A percentile compares a stretch with the other conserved stretches of the same genome.
These are phyloP conservation scores for Ambrosiella cleistominuta DNA, from an alignment of 2,329 filamentous ascomycete species.

Conservation along the genomic window DNA sequence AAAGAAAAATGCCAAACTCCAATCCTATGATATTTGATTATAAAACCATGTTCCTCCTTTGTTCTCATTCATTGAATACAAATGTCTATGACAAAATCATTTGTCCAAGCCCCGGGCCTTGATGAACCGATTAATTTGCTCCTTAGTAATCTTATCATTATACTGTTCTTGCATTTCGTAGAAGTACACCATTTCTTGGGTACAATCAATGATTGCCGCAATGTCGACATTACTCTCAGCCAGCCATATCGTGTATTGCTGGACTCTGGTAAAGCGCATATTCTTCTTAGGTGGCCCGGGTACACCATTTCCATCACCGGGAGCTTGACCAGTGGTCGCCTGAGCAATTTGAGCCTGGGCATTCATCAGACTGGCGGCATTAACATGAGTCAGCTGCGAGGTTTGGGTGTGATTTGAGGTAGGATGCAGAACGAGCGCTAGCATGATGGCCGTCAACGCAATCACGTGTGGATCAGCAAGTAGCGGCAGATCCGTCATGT, in stretches of 20 bases:
- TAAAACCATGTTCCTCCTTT: not conserved
- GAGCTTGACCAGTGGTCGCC: not conserved
- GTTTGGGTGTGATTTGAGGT: constrained; percentile 14
- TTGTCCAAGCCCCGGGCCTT: constrained; percentile 40
- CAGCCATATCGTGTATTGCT: constrained; percentile 55
- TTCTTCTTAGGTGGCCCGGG: constrained; percentile 7
- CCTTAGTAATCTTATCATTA: constrained; percentile 40
- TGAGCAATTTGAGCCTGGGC: constrained; percentile 3
- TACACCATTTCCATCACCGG: not conserved
- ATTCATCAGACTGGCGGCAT: not conserved
- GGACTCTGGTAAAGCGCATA: constrained; percentile 29
- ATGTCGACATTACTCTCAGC: constrained; percentile 76
- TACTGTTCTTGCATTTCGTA: constrained; percentile 55
- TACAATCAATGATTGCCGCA: constrained; percentile 69
- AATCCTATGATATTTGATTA: not conserved
- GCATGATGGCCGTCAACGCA: constrained; percentile 69
- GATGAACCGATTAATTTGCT: constrained; percentile 41
- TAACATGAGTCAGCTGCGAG: constrained; percentile 19
- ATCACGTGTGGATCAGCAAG: constrained; percentile 74
- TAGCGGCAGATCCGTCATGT: constrained; percentile 78
- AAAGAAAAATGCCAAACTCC: too few relatives aligned
- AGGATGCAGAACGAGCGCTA: constrained; percentile 68
- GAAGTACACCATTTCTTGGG: constrained; percentile 77
- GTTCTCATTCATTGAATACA: not conserved
- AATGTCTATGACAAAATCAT: constrained; percentile 15